Base-by-base conservation (phyloP, 768 basidiomycete species). In the Russula vinacea region DNA sequence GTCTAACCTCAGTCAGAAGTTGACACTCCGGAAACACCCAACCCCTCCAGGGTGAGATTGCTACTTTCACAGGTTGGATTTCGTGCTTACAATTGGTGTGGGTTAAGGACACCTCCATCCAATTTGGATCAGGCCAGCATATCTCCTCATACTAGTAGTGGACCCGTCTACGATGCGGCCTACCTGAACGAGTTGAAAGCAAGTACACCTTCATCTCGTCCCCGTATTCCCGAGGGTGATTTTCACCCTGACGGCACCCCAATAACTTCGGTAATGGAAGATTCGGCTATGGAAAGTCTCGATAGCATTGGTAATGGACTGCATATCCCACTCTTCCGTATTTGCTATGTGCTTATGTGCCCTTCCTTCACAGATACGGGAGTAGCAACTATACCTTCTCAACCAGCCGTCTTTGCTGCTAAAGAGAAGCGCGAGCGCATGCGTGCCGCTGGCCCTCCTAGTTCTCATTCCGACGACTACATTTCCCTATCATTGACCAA, bases 151-250 rank as follows among this genome's bases (percentile, higher is more conserved):
- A 62, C 81, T 6, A 78, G 78, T 64, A 78, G 78, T 24, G 80
- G 82, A 1, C 88, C 88, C 0, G 79, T 79, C 17, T 94, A 94
- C 71, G 85, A 88, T 67, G 78, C 84, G 35, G 86, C 84, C 50
- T 84, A 92, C 73, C 79, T 94, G 44, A 82, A 83, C 39, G 83
- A 93, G 72, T 80, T 94, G 49, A 92, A 88, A 78, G 89, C 91
- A 4, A 88, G 79, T 68, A 94, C 90, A 0, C 83, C 81, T 7
- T 81, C 82, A 7, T 72, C 82, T 22, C 81, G 87, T 49, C 84
- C 76, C 2, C 73, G 77, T 0, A 59, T 72, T 5, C 67, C 71
- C 56, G 76, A 81, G 67, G 73, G 79, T 6, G 65, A 55, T n/a
- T 56, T 63, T 22, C 80, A 79, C 66, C 82, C 84, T 71, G 77